A percentile compares a stretch with the other conserved stretches of the same genome.
Evolutionary conservation across 345 rosid species (phyloP).

Genomic region (Raphanus raphanistrum): DNA sequence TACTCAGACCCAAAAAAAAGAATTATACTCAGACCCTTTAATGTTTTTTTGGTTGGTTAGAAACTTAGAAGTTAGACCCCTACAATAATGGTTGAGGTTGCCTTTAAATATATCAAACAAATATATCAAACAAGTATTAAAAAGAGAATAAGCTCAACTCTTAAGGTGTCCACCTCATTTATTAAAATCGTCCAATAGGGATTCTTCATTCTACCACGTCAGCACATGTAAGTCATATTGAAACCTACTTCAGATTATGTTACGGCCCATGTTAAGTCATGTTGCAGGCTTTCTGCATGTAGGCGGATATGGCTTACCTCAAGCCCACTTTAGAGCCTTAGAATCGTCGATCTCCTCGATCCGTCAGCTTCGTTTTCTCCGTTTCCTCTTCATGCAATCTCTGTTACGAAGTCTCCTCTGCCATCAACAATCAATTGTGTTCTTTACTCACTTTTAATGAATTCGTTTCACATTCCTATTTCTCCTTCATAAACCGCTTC

Average conservation of each 20-base stretch:
- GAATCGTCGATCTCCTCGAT: background rate
- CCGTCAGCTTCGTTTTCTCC: background rate
- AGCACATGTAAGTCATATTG: background rate
- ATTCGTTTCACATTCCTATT: background rate
- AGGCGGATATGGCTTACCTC: background rate
- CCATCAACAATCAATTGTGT: background rate
- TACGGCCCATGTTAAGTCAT: background rate
- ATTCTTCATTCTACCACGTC: background rate
- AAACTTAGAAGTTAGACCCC: no score
- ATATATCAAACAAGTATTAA: no score
- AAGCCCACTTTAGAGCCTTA: background rate
- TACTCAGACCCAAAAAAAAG: background rate
- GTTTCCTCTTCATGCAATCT: background rate
- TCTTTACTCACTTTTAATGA: background rate
- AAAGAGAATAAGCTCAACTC: no score
- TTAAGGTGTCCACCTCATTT: background rate
- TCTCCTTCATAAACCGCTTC: background rate
- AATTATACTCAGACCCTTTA: no score
- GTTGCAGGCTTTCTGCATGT: background rate
- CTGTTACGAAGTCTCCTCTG: background rate
- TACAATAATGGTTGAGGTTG: no score
- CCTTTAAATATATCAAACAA: no score
- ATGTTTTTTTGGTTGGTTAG: no score
- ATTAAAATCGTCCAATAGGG: background rate
- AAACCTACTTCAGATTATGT: background rate